A percentile compares a stretch with the other conserved stretches of the same genome.
phyloP scores from a whole-genome alignment of 306 rosid genomes.

The Vachellia pachyceras region DNA sequence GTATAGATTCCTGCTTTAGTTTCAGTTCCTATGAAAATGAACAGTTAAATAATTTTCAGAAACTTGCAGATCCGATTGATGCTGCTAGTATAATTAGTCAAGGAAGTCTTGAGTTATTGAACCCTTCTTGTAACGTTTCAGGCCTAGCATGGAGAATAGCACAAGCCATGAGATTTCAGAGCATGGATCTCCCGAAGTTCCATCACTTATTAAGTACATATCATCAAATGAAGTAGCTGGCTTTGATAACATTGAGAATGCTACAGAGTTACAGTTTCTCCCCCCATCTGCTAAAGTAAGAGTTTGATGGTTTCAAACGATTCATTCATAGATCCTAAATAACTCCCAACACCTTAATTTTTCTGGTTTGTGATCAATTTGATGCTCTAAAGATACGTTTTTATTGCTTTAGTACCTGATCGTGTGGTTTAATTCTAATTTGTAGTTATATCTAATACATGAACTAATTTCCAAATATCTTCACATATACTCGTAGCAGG shows the following conservation, averaged over 20 bases:
- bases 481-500: constrained; percentile 47
- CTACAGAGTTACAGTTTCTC: constrained; percentile 34
- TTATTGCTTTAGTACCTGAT: background rate
- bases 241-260: constrained; percentile 43
- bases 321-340: background rate
- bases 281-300: constrained; percentile 54
- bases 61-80: background rate
- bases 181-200: constrained; percentile 45
- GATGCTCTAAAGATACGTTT: background rate
- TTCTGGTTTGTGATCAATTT: background rate
- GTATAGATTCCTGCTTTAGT: background rate
- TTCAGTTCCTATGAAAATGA: background rate
- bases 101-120: background rate
- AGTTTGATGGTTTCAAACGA: constrained; percentile 10
- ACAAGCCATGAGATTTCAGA: constrained; percentile 19
- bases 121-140: constrained; percentile 9
- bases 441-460: background rate
- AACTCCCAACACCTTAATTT: background rate
- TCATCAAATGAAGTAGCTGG: constrained; percentile 53
- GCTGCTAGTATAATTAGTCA: background rate
- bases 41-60: background rate
- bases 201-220: constrained; percentile 56
- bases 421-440: background rate
- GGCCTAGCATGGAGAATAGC: constrained; percentile 47
- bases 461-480: constrained; percentile 7